These are phyloP conservation scores for Psilocybe mexicana DNA, from an alignment of 1,284 basidiomycete species.

Conservation along the genomic window DNA sequence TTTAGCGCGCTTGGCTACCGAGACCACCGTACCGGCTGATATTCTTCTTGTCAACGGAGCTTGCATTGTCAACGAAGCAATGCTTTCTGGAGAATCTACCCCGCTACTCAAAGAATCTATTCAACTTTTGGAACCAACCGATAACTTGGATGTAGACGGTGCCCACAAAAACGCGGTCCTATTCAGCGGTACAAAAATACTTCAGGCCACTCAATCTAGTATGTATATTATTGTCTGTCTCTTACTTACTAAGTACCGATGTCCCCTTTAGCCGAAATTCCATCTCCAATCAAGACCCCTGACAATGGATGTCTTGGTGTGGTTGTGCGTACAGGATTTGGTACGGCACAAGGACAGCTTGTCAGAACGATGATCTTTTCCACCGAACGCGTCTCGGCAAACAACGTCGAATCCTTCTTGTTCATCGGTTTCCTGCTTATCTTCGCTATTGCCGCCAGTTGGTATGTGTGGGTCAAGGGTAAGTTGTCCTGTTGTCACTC, in stretches of 20 bases:
- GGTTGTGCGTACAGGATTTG: conserved; percentile 94
- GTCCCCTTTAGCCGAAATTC: conserved; percentile 36
- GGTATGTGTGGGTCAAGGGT: conserved; percentile 97
- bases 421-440: conserved; percentile 96
- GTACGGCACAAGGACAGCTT: conserved; percentile 93
- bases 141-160: conserved; percentile 82
- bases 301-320: conserved; percentile 89
- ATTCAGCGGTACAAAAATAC: conserved; percentile 92
- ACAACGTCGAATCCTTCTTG: conserved; percentile 91
- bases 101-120: conserved; percentile 93
- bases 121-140: conserved; percentile 75
- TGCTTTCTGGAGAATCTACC: conserved; percentile 96
- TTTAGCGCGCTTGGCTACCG: conserved; percentile 72
- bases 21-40: conserved; percentile 90
- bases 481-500: conserved; percentile 19
- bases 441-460: conserved; percentile 93
- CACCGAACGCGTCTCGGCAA: conserved; percentile 91
- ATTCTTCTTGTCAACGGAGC: conserved; percentile 86
- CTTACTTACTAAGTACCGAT: neutral
- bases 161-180: conserved; percentile 86
- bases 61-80: conserved; percentile 95
- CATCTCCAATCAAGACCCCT: conserved; percentile 63
- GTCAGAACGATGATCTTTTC: conserved; percentile 98
- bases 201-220: conserved; percentile 74
- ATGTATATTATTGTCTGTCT: conserved; percentile 11